Evolutionary conservation across 768 basidiomycete species (phyloP).

Genomic region (Hebeloma cylindrosporum): DNA sequence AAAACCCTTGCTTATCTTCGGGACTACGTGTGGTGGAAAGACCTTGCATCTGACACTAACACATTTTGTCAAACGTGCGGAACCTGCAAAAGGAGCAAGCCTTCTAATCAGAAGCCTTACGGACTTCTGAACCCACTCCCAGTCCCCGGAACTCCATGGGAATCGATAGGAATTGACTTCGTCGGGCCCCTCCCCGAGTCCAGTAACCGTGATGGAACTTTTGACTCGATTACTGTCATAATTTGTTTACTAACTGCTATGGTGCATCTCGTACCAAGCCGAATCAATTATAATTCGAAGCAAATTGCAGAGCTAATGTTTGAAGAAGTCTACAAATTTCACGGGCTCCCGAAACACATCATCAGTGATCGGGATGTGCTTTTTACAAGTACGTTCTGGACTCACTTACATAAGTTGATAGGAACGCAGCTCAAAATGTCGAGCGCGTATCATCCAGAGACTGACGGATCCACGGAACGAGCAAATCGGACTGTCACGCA

Average conservation of each 20-base stretch:
- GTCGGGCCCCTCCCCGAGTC: conserved; percentile 15
- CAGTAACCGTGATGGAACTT: conserved; percentile 3
- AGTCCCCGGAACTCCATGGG: conserved; percentile 10
- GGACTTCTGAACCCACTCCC: conserved; percentile 16
- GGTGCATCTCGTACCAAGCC: conserved; percentile 13
- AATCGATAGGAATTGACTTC: conserved; percentile 18
- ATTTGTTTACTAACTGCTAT: conserved; percentile 11
- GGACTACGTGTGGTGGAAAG: conserved; percentile 40
- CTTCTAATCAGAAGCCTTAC: conserved; percentile 23
- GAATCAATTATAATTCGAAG: conserved; percentile 6
- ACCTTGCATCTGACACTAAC: conserved; percentile 27
- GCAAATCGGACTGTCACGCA: conserved; percentile 22
- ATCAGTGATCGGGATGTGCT: conserved; percentile 12
- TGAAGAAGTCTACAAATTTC: conserved; percentile 11
- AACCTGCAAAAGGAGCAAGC: conserved; percentile 22
- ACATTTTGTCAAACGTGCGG: conserved; percentile 29
- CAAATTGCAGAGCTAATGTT: conserved; percentile 14
- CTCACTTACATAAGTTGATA: conserved; percentile 12
- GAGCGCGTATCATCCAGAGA: conserved; percentile 12
- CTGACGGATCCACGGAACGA: conserved; percentile 15
- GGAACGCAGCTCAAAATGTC: conserved; percentile 12
- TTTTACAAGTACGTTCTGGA: conserved; percentile 15
- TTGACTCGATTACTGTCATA: conserved; percentile 12
- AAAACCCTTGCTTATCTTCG: conserved; percentile 34
- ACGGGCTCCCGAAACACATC: conserved; percentile 13